phyloP scores from a whole-genome alignment of 148 eudicot species.

The Persicaria maculosa region DNA sequence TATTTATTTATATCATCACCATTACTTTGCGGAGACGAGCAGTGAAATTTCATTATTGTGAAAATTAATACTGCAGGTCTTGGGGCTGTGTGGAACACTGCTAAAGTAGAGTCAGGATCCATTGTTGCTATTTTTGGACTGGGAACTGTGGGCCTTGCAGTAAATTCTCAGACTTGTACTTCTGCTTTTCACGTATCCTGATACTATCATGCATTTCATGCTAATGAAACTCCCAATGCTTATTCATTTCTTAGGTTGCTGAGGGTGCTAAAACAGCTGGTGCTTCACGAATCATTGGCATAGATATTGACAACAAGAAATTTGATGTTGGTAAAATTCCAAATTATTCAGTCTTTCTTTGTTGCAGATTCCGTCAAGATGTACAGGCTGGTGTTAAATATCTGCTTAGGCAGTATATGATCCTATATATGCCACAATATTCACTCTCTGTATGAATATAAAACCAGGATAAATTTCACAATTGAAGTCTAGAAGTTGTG shows the following conservation, averaged over 20 bases:
- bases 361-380: not conserved
- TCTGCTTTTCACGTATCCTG: not conserved
- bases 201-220: constrained; percentile 4
- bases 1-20: not conserved
- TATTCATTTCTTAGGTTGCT: constrained; percentile 56
- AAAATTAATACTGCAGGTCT: constrained; percentile 42
- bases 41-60: constrained; percentile 4
- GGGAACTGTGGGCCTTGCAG: constrained; percentile 98
- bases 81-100: constrained; percentile 99
- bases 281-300: constrained; percentile 53
- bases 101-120: constrained; percentile 95
- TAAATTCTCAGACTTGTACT: constrained; percentile 28
- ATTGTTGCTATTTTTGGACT: constrained; percentile 98
- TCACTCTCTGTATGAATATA: not conserved
- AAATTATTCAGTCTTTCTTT: not conserved
- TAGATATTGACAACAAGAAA: constrained; percentile 90
- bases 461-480: not conserved
- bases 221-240: not conserved
- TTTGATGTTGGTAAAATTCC: constrained; percentile 54
- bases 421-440: not conserved
- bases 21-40: not conserved
- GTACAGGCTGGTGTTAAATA: not conserved
- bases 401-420: not conserved
- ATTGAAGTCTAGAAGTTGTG: not conserved
- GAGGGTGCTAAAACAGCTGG: constrained; percentile 48